Conservation (phyloP, 163 green algal species). For the Coccomyxa subellipsoidea region DNA sequence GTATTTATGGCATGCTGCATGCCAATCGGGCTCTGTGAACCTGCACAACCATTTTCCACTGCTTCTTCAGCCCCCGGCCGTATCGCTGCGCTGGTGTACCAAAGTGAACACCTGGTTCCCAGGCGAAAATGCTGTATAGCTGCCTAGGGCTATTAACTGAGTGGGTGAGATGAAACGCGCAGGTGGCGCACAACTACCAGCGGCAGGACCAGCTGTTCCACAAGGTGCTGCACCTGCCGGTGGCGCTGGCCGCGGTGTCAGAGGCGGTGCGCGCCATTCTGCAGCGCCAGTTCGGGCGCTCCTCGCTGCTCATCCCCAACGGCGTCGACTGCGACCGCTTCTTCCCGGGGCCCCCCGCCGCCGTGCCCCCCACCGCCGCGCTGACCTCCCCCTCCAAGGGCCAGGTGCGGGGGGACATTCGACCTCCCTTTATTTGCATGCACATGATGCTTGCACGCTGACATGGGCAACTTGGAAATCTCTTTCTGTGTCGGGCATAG, state of each 20-base stretch:
- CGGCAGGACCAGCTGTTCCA: slow-evolving; percentile 69
- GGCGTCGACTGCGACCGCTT: slow-evolving; percentile 65
- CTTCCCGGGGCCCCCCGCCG: slow-evolving; percentile 26
- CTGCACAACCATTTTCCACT: too few relatives aligned
- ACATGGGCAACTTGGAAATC: too few relatives aligned
- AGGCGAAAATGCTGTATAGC: not conserved
- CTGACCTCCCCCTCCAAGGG: not conserved
- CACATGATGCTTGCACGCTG: too few relatives aligned
- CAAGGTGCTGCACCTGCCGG: slow-evolving; percentile 60
- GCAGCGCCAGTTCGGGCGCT: slow-evolving; percentile 54
- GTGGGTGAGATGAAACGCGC: not conserved
- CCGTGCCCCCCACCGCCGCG: not conserved
- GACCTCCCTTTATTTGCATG: too few relatives aligned
- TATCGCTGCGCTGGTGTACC: too few relatives aligned
- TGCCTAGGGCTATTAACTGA: too few relatives aligned
- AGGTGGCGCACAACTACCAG: slow-evolving; percentile 47
- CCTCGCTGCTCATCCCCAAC: slow-evolving; percentile 59
- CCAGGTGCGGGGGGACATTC: not conserved
- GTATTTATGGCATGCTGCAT: too few relatives aligned
- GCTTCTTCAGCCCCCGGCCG: too few relatives aligned
- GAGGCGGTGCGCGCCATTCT: slow-evolving; percentile 56
- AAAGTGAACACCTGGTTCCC: too few relatives aligned
- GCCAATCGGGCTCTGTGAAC: too few relatives aligned
- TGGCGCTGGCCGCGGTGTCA: slow-evolving; percentile 52
- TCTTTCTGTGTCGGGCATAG: too few relatives aligned